These are phyloP conservation scores for Smallanthus sonchifolius DNA, from an alignment of 129 eudicot species.

Conservation along the genomic window DNA sequence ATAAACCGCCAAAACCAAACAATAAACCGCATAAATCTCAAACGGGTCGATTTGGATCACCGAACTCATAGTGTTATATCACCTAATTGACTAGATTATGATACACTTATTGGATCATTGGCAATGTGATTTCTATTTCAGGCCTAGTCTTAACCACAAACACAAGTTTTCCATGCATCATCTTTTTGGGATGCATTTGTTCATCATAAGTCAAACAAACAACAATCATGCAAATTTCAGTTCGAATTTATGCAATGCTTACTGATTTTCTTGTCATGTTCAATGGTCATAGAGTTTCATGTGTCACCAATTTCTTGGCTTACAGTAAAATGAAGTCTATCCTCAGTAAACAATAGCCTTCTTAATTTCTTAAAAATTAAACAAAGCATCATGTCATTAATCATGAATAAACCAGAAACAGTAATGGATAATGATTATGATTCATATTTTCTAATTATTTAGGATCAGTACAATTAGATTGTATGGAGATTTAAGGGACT, in stretches of 20 bases:
- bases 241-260: neutral
- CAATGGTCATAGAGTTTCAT: constrained; percentile 2
- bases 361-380: constrained; percentile 14
- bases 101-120: neutral
- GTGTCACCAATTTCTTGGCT: constrained; percentile 19
- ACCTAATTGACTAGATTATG: neutral
- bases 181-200: neutral
- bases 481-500: neutral
- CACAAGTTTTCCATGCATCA: neutral
- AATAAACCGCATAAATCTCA: neutral
- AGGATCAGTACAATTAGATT: neutral
- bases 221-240: neutral
- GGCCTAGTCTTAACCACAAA: neutral
- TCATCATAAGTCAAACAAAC: neutral
- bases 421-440: neutral
- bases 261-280: constrained; percentile 6
- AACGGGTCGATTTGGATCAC: neutral
- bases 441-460: neutral
- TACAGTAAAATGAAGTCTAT: constrained; percentile 18
- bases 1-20: too few relatives aligned
- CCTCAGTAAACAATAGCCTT: constrained; percentile 12
- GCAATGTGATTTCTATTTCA: neutral
- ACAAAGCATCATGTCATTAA: constrained; percentile 9
- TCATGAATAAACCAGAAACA: neutral
- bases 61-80: neutral